These are phyloP conservation scores for Tolypocladium capitatum DNA, from an alignment of 2,329 filamentous ascomycete genomes.

Conservation along the genomic window DNA sequence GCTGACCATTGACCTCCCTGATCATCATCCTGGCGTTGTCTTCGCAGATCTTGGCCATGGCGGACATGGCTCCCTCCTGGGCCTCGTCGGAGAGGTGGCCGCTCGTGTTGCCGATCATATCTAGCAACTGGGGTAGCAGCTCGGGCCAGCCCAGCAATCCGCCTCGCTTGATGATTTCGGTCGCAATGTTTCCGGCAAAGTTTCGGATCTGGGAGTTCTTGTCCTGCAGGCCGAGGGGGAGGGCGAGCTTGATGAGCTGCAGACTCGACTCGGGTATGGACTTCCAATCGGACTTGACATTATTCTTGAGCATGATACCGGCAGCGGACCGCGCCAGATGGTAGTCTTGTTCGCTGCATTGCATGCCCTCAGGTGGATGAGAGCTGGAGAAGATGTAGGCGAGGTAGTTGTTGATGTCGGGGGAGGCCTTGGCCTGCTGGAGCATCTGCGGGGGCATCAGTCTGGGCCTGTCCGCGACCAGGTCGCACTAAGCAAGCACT, in stretches of 20 bases:
- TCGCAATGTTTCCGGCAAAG: conserved; percentile 86
- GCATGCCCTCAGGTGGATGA: conserved; percentile 46
- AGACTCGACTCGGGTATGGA: conserved; percentile 62
- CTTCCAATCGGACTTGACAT: conserved; percentile 64
- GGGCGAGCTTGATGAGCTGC: conserved; percentile 63
- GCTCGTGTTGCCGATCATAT: conserved; percentile 59
- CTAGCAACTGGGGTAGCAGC: conserved; percentile 69
- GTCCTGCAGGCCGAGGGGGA: conserved; percentile 72
- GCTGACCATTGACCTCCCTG: conserved; percentile 75
- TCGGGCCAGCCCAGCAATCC: conserved; percentile 87
- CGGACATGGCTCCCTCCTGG: conserved; percentile 88
- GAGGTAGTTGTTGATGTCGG: conserved; percentile 95
- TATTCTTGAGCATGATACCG: conserved; percentile 92
- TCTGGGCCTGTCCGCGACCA: not conserved
- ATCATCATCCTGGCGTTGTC: conserved; percentile 83
- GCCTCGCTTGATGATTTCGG: conserved; percentile 73
- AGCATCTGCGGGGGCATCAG: conserved; percentile 57
- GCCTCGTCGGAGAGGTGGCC: conserved; percentile 56
- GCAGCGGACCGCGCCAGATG: conserved; percentile 73
- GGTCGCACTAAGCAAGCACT: conserved; percentile 17
- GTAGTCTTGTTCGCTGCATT: conserved; percentile 47
- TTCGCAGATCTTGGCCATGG: conserved; percentile 90
- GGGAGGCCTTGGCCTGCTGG: conserved; percentile 70
- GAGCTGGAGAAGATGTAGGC: conserved; percentile 74
- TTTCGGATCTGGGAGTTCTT: conserved; percentile 69